Evolutionary conservation across 768 basidiomycete species (phyloP), one percentile per base, ranked within the genome.

Genomic region (Chiua virens): DNA sequence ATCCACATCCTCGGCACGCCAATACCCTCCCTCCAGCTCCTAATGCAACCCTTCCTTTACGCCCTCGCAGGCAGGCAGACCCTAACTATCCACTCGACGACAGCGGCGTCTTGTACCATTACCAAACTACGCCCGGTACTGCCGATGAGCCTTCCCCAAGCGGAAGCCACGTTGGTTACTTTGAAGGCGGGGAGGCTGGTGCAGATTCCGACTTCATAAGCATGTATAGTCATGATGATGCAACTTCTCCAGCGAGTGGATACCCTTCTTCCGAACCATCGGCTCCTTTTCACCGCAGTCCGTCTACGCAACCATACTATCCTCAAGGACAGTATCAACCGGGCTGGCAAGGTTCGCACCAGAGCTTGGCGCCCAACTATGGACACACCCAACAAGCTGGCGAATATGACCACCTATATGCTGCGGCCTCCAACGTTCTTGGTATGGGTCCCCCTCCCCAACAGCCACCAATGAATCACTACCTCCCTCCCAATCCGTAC

Each of bases 391-490:
- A 51, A 18, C 69, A 55, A 44, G 64, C 67, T 15, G 68, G 67
- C 28, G 77, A 79, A 47, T 83, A 80, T 57, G 81, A 84, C 62
- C 73, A 77, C 34, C 68, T 89, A 13, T 86, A 89, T 65, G 78
- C 80, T 10, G 89, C 89, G 14, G 90, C 90, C 9, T 89, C 89
- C 9, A 82, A 87, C 65, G 86, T 91, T 9, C 76, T 92, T 15
- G 89, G 89, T 15, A 84, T 89, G 81, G 83, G 79, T 0, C 86
- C 81, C 18, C 86, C 86, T 40, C 59, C 63, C 36, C 47, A 44
- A 56, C 58, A 60, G 51, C 55, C 41, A 41, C 55, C 37, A 28
- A 53, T 56, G 43, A 56, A 58, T 21, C 38, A 53, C 43, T 64
- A 68, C 50, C 45, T 45, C 15, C 56, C 64, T 22, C 49, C 67